Conservation (phyloP, 495 filamentous ascomycete species). For the Mycothermus thermophilus region DNA sequence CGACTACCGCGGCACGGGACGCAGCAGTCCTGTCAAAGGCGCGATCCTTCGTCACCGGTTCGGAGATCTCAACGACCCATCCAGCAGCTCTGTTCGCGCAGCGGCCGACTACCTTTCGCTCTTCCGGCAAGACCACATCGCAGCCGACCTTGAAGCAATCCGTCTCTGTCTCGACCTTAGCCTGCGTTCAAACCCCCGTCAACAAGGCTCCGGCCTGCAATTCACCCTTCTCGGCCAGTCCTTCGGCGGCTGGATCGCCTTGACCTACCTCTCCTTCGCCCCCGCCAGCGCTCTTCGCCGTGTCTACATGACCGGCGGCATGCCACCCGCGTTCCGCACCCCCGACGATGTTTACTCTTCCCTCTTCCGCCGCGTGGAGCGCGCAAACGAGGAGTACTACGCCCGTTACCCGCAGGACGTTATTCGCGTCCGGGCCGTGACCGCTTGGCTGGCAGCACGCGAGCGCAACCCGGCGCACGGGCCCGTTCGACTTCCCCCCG, state of each 20-base stretch:
- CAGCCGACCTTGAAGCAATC: conserved; percentile 76
- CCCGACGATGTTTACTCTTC: conserved; percentile 60
- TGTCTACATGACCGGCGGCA: conserved; percentile 66
- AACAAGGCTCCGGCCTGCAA: too few species aligned
- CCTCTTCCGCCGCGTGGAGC: conserved; percentile 46
- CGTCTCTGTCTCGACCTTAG: conserved; percentile 45
- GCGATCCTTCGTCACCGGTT: too few species aligned
- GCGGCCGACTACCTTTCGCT: conserved; percentile 60
- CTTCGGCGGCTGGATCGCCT: conserved; percentile 73
- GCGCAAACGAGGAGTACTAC: conserved; percentile 57
- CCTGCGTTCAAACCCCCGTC: too few species aligned
- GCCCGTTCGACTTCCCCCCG: background rate
- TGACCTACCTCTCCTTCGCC: conserved; percentile 65
- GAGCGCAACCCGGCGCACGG: conserved; percentile 33
- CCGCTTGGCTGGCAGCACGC: background rate
- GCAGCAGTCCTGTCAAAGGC: conserved; percentile 50
- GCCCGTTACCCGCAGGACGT: conserved; percentile 61
- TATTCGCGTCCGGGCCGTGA: conserved; percentile 50
- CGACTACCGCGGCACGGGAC: conserved; percentile 74
- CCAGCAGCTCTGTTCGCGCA: background rate
- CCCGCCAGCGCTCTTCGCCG: conserved; percentile 59
- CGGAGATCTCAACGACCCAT: too few species aligned
- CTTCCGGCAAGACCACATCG: conserved; percentile 78
- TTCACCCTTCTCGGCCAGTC: conserved; percentile 73
- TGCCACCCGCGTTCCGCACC: conserved; percentile 53